Evolutionary conservation across 1,139 yeast genomes (phyloP), one percentile per base, ranked within the genome.

Genomic region (Hyphopichia wangnamkhiaoensis): DNA sequence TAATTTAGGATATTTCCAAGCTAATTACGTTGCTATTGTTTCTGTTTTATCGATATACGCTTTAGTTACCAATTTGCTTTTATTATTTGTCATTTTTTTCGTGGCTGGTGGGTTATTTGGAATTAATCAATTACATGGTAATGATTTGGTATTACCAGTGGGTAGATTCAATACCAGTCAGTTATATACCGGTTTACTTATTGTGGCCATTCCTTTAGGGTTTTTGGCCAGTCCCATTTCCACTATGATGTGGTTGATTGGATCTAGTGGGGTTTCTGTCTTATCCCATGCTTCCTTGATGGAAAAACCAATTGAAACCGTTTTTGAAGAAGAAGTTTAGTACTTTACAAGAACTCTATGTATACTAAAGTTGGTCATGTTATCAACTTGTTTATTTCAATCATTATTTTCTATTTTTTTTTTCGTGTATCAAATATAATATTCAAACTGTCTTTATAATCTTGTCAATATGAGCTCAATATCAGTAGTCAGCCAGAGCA

Each of bases 241-340:
- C 43, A 90, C 98, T 23, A 69, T 94, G 73, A 77, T 94, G 80
- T 94, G 98, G 98, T 79, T 94, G 53, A 82, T 94, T 59, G 99
- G 98, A 52, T 94, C 97, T 7, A 86, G 96, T 17, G 84, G 87
- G 31, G 95, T 90, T 38, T 68, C 85, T 36, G 93, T 94, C 37
- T 73, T 91, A 41, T 81, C 96, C 12, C 99, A 94, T 65, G 98
- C 98, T 39, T 69, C 94, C 12, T 78, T 94, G 50, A 81, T 94
- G 89, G 98, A 94, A 62, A 93, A 93, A 71, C 98, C 98, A 33
- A 90, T 94, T 53, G 98, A 93, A 71, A 86, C 95, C 34, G 97
- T 94, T 26, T 93, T 93, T 58, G 96, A 91, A 63, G 98, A 89
- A 61, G 90, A 87, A 59, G 77, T 71, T 35, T 71, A 59, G 43